A percentile compares a stretch with the other conserved stretches of the same genome.
These are phyloP conservation scores for Musa balbisiana DNA, from an alignment of 202 grass and related monocot genomes.

Conservation along the genomic window DNA sequence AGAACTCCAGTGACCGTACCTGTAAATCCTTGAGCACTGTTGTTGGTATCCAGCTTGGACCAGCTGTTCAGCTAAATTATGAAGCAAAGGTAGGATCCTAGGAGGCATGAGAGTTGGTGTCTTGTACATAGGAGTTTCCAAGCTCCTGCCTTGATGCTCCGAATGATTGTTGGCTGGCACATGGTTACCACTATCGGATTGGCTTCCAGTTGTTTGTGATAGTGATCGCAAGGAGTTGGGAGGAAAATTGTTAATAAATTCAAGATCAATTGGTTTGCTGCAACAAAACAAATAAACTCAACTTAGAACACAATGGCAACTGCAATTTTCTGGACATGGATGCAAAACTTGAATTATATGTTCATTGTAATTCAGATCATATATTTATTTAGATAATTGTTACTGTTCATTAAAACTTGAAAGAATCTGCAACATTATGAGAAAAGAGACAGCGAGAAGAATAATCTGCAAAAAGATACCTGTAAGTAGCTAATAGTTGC, in stretches of 20 bases:
- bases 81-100: conserved; percentile 64
- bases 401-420: no score
- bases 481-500: conserved; percentile 47
- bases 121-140: conserved; percentile 37
- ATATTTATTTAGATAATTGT: no score
- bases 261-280: conserved; percentile 70
- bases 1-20: conserved; percentile 19
- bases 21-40: conserved; percentile 81
- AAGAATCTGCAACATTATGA: no score
- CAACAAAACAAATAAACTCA: conserved; percentile 32
- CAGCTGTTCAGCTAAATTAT: conserved; percentile 76
- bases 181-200: conserved; percentile 10
- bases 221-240: conserved; percentile 30
- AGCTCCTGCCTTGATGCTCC: conserved; percentile 41
- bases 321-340: background rate
- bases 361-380: background rate
- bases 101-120: conserved; percentile 51
- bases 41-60: conserved; percentile 72
- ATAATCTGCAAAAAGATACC: conserved; percentile 28
- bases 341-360: background rate
- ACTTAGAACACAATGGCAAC: background rate
- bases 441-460: background rate
- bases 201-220: conserved; percentile 18
- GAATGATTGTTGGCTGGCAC: conserved; percentile 1
- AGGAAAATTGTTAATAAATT: conserved; percentile 39